These are phyloP conservation scores for Beta macrorhiza DNA, from an alignment of 179 eudicot species.

Conservation along the genomic window DNA sequence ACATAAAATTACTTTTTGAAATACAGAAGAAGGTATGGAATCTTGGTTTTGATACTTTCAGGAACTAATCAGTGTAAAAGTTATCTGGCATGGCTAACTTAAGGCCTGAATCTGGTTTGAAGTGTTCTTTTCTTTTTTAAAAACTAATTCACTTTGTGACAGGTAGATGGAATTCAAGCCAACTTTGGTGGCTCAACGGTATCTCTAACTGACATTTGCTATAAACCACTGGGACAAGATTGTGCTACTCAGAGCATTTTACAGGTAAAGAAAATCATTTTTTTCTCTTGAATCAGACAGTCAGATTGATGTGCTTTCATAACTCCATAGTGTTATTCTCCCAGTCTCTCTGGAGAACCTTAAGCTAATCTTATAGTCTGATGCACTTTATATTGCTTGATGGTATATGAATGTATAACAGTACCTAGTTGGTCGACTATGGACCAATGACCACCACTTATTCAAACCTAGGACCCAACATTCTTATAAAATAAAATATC, in stretches of 20 bases:
- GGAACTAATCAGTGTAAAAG: constrained; percentile 7
- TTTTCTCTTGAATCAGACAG: not conserved
- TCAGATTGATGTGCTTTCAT: not conserved
- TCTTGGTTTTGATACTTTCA: not conserved
- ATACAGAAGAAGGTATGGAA: constrained; percentile 79
- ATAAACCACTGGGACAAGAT: constrained; percentile 95
- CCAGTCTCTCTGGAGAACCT: not conserved
- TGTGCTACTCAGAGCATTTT: constrained; percentile 97
- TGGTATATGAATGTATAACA: not conserved
- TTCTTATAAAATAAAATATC: not conserved
- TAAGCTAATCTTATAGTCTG: not conserved
- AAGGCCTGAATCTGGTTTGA: not conserved
- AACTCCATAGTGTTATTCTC: not conserved
- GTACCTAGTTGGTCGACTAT: not conserved
- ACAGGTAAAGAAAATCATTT: constrained; percentile 50
- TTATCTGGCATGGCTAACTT: not conserved
- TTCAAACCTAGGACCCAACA: not conserved
- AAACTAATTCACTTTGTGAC: constrained; percentile 18
- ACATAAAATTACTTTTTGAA: constrained; percentile 82
- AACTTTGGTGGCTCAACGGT: constrained; percentile 72
- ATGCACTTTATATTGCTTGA: constrained; percentile 6
- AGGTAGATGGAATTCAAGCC: constrained; percentile 93
- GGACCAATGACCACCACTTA: too few relatives aligned
- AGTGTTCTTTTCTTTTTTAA: not conserved
- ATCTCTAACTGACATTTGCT: constrained; percentile 80